phyloP scores from a whole-genome alignment of 495 filamentous ascomycete species.

The Penicillium egyptiacum region DNA sequence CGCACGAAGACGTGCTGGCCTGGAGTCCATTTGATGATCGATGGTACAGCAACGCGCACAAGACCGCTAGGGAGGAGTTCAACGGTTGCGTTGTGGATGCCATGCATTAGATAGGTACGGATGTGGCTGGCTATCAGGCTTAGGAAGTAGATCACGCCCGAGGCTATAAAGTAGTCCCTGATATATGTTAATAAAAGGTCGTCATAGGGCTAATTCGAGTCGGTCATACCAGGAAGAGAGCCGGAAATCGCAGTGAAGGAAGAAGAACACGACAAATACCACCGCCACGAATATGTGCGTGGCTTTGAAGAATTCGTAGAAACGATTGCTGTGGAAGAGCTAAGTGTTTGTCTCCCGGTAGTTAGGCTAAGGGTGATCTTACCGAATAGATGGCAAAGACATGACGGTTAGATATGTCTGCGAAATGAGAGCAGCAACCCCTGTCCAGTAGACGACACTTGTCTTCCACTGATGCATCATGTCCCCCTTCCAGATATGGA shows the following conservation, averaged over 20 bases:
- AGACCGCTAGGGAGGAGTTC: slow-evolving; percentile 42
- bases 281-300: slow-evolving; percentile 48
- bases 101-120: slow-evolving; percentile 48
- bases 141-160: slow-evolving; percentile 48
- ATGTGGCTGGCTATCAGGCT: slow-evolving; percentile 43
- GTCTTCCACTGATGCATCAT: slow-evolving; percentile 48
- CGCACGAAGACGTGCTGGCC: slow-evolving; percentile 55
- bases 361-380: neutral
- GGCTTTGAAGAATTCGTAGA: slow-evolving; percentile 56
- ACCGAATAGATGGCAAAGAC: slow-evolving; percentile 48
- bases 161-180: slow-evolving; percentile 62
- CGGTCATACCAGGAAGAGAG: slow-evolving; percentile 52
- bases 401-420: slow-evolving; percentile 54
- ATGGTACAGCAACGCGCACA: slow-evolving; percentile 47
- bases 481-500: slow-evolving; percentile 43
- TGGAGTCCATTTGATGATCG: slow-evolving; percentile 44
- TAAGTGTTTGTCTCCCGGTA: neutral
- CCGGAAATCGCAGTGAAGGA: slow-evolving; percentile 36
- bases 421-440: slow-evolving; percentile 47
- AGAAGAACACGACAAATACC: slow-evolving; percentile 51
- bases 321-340: slow-evolving; percentile 36
- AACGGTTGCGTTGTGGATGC: slow-evolving; percentile 46
- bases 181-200: slow-evolving; percentile 7
- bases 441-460: slow-evolving; percentile 39
- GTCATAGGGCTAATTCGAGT: neutral